Evolutionary conservation across 176 grass and related monocot genomes (phyloP).

Genomic region (Rhynchospora pubera): DNA sequence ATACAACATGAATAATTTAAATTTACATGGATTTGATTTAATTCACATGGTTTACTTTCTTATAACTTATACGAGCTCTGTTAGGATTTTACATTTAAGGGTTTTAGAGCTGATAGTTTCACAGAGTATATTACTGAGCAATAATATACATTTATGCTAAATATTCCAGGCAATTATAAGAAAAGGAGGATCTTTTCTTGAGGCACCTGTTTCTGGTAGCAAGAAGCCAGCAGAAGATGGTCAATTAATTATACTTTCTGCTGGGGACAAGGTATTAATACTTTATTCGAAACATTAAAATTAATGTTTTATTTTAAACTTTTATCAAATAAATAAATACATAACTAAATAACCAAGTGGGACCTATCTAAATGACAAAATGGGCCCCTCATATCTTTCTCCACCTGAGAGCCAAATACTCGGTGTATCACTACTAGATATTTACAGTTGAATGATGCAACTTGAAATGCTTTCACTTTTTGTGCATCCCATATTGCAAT

Average conservation of each 20-base stretch:
- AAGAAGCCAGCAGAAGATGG: constrained; percentile 99
- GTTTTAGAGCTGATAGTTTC: background rate
- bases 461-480: background rate
- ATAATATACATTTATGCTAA: constrained; percentile 10
- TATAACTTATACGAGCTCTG: background rate
- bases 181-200: constrained; percentile 78
- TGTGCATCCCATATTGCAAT: background rate
- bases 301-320: background rate
- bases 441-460: background rate
- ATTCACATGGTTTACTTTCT: too few species aligned
- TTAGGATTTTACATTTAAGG: background rate
- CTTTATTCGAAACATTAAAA: background rate
- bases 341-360: too few species aligned
- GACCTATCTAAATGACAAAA: background rate
- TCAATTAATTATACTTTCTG: constrained; percentile 94
- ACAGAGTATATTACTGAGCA: background rate
- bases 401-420: background rate
- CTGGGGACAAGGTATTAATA: constrained; percentile 77
- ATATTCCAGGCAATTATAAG: constrained; percentile 52
- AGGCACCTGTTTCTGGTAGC: constrained; percentile 97
- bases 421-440: background rate
- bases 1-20: background rate
- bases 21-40: background rate
- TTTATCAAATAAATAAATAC: too few species aligned
- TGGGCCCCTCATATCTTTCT: background rate